Evolutionary conservation across 1,139 yeast genomes (phyloP).

Genomic region (Nadsonia commutata): DNA sequence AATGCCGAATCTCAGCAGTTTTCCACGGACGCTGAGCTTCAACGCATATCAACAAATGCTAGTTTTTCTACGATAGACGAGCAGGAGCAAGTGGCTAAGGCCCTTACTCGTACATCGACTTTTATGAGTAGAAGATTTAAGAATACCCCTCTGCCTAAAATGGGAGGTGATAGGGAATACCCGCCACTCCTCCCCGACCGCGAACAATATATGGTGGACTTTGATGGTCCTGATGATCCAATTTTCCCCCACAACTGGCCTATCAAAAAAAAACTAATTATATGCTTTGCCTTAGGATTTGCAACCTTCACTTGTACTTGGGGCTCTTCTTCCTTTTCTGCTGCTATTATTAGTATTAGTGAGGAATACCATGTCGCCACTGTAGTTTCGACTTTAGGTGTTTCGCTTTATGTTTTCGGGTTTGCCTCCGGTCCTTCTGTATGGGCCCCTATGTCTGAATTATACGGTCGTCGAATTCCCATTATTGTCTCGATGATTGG

Average conservation of each 20-base stretch:
- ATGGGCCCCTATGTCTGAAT: slow-evolving; percentile 71
- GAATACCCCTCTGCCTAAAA: slow-evolving; percentile 10
- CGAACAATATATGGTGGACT: slow-evolving; percentile 35
- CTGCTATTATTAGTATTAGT: slow-evolving; percentile 21
- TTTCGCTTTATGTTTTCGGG: slow-evolving; percentile 63
- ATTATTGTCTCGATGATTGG: slow-evolving; percentile 40
- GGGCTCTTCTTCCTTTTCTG: slow-evolving; percentile 33
- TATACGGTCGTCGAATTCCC: slow-evolving; percentile 54
- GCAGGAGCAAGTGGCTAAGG: background rate
- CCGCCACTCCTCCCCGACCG: slow-evolving; percentile 34
- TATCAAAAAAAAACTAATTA: slow-evolving; percentile 21
- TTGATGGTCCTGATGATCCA: slow-evolving; percentile 39
- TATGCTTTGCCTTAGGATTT: slow-evolving; percentile 22
- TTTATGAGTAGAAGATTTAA: slow-evolving; percentile 5
- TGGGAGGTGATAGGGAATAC: slow-evolving; percentile 35
- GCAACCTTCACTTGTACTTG: slow-evolving; percentile 27
- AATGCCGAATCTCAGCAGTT: no score
- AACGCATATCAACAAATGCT: no score
- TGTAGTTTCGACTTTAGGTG: slow-evolving; percentile 32
- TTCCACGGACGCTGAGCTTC: no score
- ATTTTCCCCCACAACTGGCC: slow-evolving; percentile 37
- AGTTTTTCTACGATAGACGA: no score
- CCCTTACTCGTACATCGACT: background rate
- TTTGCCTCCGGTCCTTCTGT: slow-evolving; percentile 71
- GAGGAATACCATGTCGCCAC: slow-evolving; percentile 17